Evolutionary conservation across 441 rosid genomes (phyloP).

Genomic region (Populus tomentosa): DNA sequence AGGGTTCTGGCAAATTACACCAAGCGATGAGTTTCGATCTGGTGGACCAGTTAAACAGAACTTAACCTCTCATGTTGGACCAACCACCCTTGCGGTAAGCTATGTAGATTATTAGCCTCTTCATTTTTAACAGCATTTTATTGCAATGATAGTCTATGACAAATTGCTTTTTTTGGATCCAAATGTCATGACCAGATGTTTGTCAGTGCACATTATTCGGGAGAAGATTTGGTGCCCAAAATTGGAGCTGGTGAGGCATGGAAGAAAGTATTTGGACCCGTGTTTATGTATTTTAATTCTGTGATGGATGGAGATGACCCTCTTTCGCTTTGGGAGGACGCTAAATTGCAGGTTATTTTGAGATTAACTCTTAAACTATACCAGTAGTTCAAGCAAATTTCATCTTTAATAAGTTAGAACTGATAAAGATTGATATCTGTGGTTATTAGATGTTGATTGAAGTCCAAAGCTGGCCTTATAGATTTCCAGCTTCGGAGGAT

Average conservation of each 20-base stretch:
- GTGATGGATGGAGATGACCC: slow-evolving; percentile 41
- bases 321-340: slow-evolving; percentile 73
- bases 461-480: slow-evolving; percentile 83
- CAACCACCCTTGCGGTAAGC: slow-evolving; percentile 77
- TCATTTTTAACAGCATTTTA: neutral
- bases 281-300: slow-evolving; percentile 65
- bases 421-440: neutral
- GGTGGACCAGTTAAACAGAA: slow-evolving; percentile 87
- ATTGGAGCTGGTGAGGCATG: slow-evolving; percentile 63
- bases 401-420: neutral
- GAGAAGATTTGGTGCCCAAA: slow-evolving; percentile 64
- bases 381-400: neutral
- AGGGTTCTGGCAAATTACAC: slow-evolving; percentile 95
- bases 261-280: slow-evolving; percentile 96
- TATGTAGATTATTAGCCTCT: neutral
- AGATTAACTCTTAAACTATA: neutral
- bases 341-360: slow-evolving; percentile 56
- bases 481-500: slow-evolving; percentile 67
- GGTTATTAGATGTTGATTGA: slow-evolving; percentile 49
- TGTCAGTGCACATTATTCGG: slow-evolving; percentile 78
- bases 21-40: slow-evolving; percentile 84
- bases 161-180: neutral
- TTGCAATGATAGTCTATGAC: neutral
- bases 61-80: slow-evolving; percentile 35
- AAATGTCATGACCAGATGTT: slow-evolving; percentile 53